Percentiles rank a stretch among this genome's conserved stretches.
Evolutionary conservation across 441 rosid species (phyloP).

Genomic region (Populus trichocarpa): DNA sequence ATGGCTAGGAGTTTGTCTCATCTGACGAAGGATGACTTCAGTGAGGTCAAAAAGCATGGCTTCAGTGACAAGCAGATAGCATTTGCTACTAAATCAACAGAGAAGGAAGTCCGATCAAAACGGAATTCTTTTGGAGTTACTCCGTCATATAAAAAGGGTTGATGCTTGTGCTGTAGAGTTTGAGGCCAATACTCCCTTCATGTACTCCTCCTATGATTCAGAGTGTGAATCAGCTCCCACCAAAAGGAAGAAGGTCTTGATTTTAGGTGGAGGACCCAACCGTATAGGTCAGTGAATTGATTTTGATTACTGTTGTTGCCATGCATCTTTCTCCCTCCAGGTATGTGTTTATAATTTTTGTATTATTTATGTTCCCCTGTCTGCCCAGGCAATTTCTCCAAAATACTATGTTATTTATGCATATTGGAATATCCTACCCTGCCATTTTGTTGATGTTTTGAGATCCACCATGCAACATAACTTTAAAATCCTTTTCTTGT

Average conservation of each 20-base stretch:
- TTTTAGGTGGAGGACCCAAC: conserved; percentile 97
- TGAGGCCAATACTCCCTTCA: conserved; percentile 90
- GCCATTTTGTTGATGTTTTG: no score
- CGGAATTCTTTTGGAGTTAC: conserved; percentile 62
- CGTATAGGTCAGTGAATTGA: conserved; percentile 97
- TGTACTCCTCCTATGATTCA: conserved; percentile 90
- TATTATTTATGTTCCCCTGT: conserved; percentile 1
- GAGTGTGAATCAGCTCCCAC: conserved; percentile 96
- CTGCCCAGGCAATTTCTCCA: no score
- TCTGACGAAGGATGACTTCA: conserved; percentile 77
- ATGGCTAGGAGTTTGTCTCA: conserved; percentile 47
- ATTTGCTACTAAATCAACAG: conserved; percentile 78
- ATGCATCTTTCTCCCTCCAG: conserved; percentile 93
- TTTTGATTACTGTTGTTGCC: conserved; percentile 98
- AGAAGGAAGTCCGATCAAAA: conserved; percentile 72
- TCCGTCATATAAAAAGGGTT: conserved; percentile 87
- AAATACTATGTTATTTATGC: no score
- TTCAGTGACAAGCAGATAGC: conserved; percentile 96
- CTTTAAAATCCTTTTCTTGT: no score
- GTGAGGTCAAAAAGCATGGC: conserved; percentile 75
- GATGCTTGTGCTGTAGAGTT: conserved; percentile 99
- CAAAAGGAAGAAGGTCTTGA: conserved; percentile 71
- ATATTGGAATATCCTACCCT: no score
- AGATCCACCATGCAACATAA: no score
- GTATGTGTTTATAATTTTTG: conserved; percentile 34